Evolutionary conservation across 768 basidiomycete species (phyloP).

Genomic region (Filobasidium floriforme): DNA sequence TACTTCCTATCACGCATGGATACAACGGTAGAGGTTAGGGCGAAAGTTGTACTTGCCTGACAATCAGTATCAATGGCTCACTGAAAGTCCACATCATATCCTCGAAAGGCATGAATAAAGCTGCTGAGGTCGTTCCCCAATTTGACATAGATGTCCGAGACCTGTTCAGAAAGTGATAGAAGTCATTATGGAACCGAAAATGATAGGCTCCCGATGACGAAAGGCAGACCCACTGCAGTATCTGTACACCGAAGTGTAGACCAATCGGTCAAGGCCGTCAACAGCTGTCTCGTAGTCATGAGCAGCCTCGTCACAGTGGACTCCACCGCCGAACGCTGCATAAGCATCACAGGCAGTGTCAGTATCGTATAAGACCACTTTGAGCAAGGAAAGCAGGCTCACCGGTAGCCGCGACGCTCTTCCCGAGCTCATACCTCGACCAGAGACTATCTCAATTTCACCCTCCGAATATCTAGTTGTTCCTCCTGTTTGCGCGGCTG

Average conservation of each 20-base stretch:
- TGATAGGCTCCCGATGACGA: background rate
- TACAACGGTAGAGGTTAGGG: background rate
- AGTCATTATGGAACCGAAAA: constrained; percentile 7
- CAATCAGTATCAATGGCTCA: constrained; percentile 49
- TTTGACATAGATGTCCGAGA: constrained; percentile 94
- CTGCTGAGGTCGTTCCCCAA: constrained; percentile 96
- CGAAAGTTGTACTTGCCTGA: constrained; percentile 2
- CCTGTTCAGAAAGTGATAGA: constrained; percentile 46
- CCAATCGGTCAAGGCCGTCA: constrained; percentile 53
- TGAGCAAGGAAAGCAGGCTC: too few species aligned
- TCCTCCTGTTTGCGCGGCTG: too few species aligned
- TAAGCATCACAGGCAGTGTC: background rate
- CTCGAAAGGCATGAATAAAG: constrained; percentile 78
- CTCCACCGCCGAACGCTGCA: constrained; percentile 50
- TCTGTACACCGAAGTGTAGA: constrained; percentile 33
- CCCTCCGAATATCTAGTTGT: too few species aligned
- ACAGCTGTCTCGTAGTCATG: constrained; percentile 88
- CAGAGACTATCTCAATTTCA: too few species aligned
- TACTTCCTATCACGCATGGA: constrained; percentile 3
- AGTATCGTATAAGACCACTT: background rate
- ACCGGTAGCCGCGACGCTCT: too few species aligned
- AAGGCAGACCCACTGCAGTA: constrained; percentile 30
- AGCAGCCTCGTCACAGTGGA: constrained; percentile 84
- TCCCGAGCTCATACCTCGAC: too few species aligned
- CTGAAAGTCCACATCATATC: constrained; percentile 83